Percentiles rank a stretch among this genome's conserved stretches.
Evolutionary conservation across 805 yeast genomes (phyloP).

Genomic region (Pichia manshurica): DNA sequence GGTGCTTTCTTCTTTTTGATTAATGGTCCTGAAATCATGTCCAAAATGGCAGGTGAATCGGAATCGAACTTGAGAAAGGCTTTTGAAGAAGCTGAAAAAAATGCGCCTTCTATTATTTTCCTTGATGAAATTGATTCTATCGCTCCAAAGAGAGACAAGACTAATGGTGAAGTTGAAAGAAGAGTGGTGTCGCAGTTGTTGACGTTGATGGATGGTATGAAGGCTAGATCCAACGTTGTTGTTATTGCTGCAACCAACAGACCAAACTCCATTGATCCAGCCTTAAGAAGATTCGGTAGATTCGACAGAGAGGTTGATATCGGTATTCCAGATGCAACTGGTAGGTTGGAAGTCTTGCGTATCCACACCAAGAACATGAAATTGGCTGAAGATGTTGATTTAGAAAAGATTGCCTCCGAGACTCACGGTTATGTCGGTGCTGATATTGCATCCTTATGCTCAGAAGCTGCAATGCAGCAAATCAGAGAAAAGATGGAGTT

Average conservation of each 20-base stretch:
- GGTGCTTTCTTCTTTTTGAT: slow-evolving; percentile 98
- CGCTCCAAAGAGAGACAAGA: slow-evolving; percentile 99
- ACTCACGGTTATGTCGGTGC: slow-evolving; percentile 99
- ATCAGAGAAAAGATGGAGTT: slow-evolving; percentile 99
- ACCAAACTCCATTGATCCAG: slow-evolving; percentile 83
- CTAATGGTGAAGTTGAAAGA: slow-evolving; percentile 99
- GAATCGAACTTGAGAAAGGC: slow-evolving; percentile 97
- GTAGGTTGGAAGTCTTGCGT: slow-evolving; percentile 93
- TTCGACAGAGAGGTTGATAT: slow-evolving; percentile 83
- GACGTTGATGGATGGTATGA: slow-evolving; percentile 99
- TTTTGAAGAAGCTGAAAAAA: slow-evolving; percentile 98
- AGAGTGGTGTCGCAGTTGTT: slow-evolving; percentile 97
- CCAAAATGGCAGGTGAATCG: slow-evolving; percentile 99
- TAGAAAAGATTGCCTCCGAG: slow-evolving; percentile 92
- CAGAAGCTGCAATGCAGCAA: slow-evolving; percentile 99
- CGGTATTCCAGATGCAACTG: slow-evolving; percentile 96
- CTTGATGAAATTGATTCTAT: slow-evolving; percentile 98
- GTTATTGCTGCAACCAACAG: slow-evolving; percentile 97
- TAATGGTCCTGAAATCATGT: slow-evolving; percentile 99
- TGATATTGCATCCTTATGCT: slow-evolving; percentile 95
- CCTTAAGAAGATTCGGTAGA: slow-evolving; percentile 79
- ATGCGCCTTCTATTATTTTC: slow-evolving; percentile 95
- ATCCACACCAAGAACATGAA: slow-evolving; percentile 99
- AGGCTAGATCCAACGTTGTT: slow-evolving; percentile 96
- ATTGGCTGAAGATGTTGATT: slow-evolving; percentile 88